Evolutionary conservation across 192 early-diverging fungal species (phyloP).

Genomic region (Mortierella antarctica): DNA sequence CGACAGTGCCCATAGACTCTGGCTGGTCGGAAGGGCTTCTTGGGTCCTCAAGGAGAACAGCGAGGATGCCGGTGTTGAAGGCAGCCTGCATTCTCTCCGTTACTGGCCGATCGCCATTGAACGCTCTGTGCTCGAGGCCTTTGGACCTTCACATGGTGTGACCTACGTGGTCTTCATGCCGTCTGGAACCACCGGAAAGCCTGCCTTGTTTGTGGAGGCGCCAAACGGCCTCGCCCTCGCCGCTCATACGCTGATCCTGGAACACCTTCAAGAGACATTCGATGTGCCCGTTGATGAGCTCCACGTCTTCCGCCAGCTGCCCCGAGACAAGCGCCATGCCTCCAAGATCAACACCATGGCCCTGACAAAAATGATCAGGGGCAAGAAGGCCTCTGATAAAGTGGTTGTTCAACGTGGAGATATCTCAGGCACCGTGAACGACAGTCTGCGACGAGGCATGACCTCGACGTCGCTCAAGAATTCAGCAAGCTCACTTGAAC

Average conservation of each 20-base stretch:
- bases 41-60: constrained; percentile 38
- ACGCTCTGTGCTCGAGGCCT: constrained; percentile 48
- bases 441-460: constrained; percentile 42
- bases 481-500: constrained; percentile 10
- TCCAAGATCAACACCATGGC: constrained; percentile 56
- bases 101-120: constrained; percentile 53
- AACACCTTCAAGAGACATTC: constrained; percentile 49
- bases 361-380: constrained; percentile 39
- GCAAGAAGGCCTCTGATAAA: constrained; percentile 44
- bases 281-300: constrained; percentile 51
- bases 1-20: constrained; percentile 26
- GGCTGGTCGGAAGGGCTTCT: constrained; percentile 46
- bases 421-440: constrained; percentile 39
- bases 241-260: constrained; percentile 32
- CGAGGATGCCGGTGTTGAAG: constrained; percentile 18
- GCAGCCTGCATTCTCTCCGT: constrained; percentile 34
- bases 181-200: constrained; percentile 32
- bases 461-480: constrained; percentile 34
- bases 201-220: constrained; percentile 43
- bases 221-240: constrained; percentile 39
- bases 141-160: constrained; percentile 44
- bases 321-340: constrained; percentile 46
- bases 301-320: constrained; percentile 51
- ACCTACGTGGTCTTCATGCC: constrained; percentile 52
- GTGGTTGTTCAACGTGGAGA: constrained; percentile 33